These are phyloP conservation scores for Dryas alaskensis DNA, from an alignment of 306 rosid genomes.

Conservation along the genomic window DNA sequence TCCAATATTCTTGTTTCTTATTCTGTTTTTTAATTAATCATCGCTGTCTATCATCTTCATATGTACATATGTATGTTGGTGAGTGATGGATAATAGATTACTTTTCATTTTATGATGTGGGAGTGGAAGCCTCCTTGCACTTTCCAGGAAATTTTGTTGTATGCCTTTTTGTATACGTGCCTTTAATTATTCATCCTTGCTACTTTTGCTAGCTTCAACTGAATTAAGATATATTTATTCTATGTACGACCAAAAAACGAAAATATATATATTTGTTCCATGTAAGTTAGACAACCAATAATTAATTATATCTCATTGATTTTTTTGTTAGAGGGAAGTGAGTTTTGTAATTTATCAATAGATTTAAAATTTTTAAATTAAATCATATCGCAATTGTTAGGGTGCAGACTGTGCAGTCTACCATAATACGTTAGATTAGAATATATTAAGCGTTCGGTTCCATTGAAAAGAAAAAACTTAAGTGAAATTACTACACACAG, in stretches of 20 bases:
- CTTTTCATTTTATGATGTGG: background rate
- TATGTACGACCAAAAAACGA: background rate
- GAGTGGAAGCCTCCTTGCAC: constrained; percentile 45
- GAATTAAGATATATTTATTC: background rate
- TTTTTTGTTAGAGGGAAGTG: no score
- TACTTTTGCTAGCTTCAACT: background rate
- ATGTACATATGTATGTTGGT: background rate
- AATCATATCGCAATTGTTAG: no score
- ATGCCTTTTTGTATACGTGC: constrained; percentile 24
- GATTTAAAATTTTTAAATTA: no score
- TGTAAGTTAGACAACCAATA: no score
- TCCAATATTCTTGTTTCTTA: background rate
- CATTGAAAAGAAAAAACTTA: no score
- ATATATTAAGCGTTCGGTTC: no score
- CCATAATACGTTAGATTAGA: no score
- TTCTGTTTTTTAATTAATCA: background rate
- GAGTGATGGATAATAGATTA: background rate
- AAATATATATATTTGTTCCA: no score
- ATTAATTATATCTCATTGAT: no score
- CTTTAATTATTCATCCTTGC: background rate
- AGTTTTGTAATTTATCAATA: no score
- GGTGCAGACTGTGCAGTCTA: no score
- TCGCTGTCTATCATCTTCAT: background rate
- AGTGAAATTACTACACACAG: no score
- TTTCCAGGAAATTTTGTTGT: constrained; percentile 43